Base-by-base conservation (phyloP, 2,329 filamentous ascomycete genomes). In the Ceratocystis destructans region DNA sequence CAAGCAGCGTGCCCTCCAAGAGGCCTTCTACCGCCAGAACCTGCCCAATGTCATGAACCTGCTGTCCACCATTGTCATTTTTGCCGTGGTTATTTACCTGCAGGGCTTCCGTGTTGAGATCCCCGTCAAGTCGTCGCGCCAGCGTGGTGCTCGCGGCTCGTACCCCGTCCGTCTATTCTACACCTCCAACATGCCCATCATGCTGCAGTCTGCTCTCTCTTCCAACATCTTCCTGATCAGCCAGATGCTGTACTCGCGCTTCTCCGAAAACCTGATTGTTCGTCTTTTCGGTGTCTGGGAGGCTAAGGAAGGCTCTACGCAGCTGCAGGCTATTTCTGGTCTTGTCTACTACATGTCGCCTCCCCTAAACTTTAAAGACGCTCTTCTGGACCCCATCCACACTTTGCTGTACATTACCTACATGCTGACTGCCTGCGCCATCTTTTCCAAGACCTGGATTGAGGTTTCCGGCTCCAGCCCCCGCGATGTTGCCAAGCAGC, bases 391-490 rank as follows among this genome's bases (percentile, higher is more conserved):
- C 79, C 94, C 94, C 45, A 91, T 99, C 74, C 94, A 99, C 82
- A 97, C 94, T 22, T 87, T 87, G 68, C 84, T 96, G 74, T 99
- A 99, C 81, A 90, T 97, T 71, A 83, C 87, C 71, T 99, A 97
- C 82, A 99, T 99, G 92, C 87, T 99, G 68, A 88, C 90, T 73
- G 95, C 95, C 71, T 99, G 94, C 75, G 92, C 92, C 69, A 86
- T 97, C 77, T 99, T 99, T 85, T 96, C 92, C 79, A 99, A 99
- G 89, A 99, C 95, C 65, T 99, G 94, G 94, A 99, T 99, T 73
- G 94, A 99, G 80, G 94, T 99, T 71, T 97, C 94, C 48, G 95
- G 94, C 74, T 96, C 93, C 70, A 93, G 90, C 81, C 95, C 94
- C 69, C 89, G 94, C 74, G 94, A 99, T 75, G 95, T 99, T 71